A percentile compares a stretch with the other conserved stretches of the same genome.
Conservation (phyloP, 345 rosid genomes). For the Heritiera littoralis region DNA sequence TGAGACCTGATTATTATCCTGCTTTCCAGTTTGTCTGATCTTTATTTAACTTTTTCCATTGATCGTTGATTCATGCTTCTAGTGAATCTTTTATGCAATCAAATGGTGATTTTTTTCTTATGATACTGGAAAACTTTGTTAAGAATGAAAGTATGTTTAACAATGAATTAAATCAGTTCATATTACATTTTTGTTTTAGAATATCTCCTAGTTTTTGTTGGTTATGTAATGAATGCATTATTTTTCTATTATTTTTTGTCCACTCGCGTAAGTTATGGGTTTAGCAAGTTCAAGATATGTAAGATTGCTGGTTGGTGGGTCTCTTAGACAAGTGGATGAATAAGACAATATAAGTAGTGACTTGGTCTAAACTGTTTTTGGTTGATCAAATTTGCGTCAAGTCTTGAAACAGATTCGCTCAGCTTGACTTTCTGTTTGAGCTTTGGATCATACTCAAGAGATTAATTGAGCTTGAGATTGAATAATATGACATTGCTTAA, state of each 20-base stretch:
- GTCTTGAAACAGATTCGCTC: background rate
- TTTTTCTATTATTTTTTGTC: background rate
- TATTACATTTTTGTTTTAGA: background rate
- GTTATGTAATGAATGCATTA: background rate
- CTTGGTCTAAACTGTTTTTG: background rate
- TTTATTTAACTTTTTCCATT: background rate
- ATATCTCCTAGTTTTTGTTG: background rate
- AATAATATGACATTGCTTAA: background rate
- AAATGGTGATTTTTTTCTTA: background rate
- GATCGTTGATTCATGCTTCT: background rate
- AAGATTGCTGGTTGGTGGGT: background rate
- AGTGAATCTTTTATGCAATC: background rate
- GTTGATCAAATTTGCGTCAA: conserved; percentile 4
- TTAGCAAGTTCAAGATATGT: background rate
- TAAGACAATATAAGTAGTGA: background rate
- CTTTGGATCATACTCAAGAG: background rate
- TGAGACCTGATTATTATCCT: background rate
- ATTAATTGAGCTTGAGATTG: background rate
- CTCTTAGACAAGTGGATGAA: conserved; percentile 1
- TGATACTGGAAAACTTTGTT: background rate
- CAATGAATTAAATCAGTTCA: background rate
- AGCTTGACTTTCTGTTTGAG: background rate
- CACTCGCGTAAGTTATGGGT: background rate
- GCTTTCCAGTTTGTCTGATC: background rate
- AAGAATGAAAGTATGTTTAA: background rate